Conservation (phyloP, 2,329 filamentous ascomycete species). For the Hawksworthiomyces lignivorus region DNA sequence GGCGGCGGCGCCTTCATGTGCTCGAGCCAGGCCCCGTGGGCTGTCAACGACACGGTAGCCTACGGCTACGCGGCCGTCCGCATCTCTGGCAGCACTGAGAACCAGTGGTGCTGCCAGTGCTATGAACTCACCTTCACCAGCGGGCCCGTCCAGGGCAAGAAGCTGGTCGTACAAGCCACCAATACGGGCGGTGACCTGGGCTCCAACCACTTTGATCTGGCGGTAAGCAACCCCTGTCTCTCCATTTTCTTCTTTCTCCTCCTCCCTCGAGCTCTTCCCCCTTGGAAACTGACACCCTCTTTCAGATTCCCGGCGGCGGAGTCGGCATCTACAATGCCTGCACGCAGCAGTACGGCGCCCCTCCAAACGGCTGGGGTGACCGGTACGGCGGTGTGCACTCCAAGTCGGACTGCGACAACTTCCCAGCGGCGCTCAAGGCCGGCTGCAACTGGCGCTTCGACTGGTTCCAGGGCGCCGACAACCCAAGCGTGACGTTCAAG, state of each 20-base stretch:
- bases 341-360: slow-evolving; percentile 36
- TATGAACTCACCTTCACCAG: slow-evolving; percentile 55
- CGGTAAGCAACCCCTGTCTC: slow-evolving; percentile 20
- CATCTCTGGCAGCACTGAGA: slow-evolving; percentile 34
- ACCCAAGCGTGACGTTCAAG: slow-evolving; percentile 46
- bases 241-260: not conserved
- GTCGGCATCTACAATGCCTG: slow-evolving; percentile 46
- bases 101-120: slow-evolving; percentile 44
- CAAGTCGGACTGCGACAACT: slow-evolving; percentile 41
- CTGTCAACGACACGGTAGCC: slow-evolving; percentile 38
- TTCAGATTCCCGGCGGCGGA: slow-evolving; percentile 42
- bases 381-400: slow-evolving; percentile 50
- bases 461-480: slow-evolving; percentile 54
- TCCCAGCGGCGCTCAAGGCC: slow-evolving; percentile 45
- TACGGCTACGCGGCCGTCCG: slow-evolving; percentile 49
- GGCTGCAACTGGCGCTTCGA: slow-evolving; percentile 59
- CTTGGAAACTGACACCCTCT: not conserved
- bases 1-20: slow-evolving; percentile 48
- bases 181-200: slow-evolving; percentile 50
- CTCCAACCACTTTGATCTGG: slow-evolving; percentile 48
- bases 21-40: slow-evolving; percentile 43
- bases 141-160: slow-evolving; percentile 46
- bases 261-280: no score
- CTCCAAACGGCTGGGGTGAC: slow-evolving; percentile 44
- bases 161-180: slow-evolving; percentile 52